These are phyloP conservation scores for Phytophthora sp. DNA, from an alignment of 352 stramenopile species.

Conservation along the genomic window DNA sequence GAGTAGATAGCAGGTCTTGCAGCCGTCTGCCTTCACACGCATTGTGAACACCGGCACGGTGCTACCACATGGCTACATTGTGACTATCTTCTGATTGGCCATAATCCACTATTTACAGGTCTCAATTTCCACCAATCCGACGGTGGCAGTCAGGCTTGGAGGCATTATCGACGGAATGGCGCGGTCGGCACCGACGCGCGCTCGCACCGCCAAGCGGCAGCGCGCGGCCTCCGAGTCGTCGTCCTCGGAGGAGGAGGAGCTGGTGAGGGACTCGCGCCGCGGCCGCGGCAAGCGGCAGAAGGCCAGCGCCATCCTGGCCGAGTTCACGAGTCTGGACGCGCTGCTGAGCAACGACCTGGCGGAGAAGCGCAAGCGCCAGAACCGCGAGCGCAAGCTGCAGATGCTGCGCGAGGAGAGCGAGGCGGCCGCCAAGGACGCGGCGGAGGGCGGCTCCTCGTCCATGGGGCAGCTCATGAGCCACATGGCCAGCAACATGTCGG, in stretches of 20 bases:
- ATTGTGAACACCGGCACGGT: no score
- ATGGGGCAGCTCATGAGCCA: constrained; percentile 69
- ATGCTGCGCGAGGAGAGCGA: constrained; percentile 62
- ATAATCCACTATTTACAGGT: no score
- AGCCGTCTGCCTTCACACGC: no score
- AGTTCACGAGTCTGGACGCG: constrained; percentile 82
- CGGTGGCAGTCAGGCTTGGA: no score
- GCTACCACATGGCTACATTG: no score
- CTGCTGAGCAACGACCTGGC: constrained; percentile 67
- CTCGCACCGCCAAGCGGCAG: constrained; percentile 16
- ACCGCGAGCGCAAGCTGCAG: constrained; percentile 60
- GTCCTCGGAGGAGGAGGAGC: constrained; percentile 40
- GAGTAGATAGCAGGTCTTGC: no score
- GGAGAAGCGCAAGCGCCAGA: constrained; percentile 64
- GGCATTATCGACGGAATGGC: no score
- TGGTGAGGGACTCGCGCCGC: constrained; percentile 53
- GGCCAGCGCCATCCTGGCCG: constrained; percentile 46
- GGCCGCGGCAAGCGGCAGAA: constrained; percentile 40
- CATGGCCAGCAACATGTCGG: constrained; percentile 77
- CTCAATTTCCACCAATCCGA: no score
- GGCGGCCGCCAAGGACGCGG: constrained; percentile 19
- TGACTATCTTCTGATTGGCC: no score
- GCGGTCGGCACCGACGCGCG: constrained; percentile 4
- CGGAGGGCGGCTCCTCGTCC: constrained; percentile 30
- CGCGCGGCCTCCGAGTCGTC: constrained; percentile 11